phyloP scores from a whole-genome alignment of 208 protist species.

The Endotrypanum monterogeii region DNA sequence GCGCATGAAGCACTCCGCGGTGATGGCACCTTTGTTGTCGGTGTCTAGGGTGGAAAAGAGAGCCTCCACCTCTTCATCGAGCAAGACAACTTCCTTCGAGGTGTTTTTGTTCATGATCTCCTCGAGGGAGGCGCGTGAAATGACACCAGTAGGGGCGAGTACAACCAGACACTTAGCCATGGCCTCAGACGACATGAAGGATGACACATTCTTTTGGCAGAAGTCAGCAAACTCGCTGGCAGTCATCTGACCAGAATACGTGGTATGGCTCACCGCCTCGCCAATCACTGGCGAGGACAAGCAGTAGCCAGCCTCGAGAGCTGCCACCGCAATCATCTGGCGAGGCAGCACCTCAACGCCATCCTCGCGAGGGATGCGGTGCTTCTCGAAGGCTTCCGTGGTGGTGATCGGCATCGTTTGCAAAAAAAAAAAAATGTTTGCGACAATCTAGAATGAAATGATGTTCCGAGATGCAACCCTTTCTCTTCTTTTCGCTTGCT shows the following conservation, averaged over 20 bases:
- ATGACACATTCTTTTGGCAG: conserved; percentile 62
- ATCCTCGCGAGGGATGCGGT: conserved; percentile 65
- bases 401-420: conserved; percentile 60
- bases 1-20: conserved; percentile 71
- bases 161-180: conserved; percentile 78
- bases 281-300: conserved; percentile 59
- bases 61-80: conserved; percentile 74
- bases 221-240: conserved; percentile 65
- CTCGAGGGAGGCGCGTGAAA: conserved; percentile 80
- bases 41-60: conserved; percentile 76
- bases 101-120: conserved; percentile 52
- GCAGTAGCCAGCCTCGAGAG: conserved; percentile 79
- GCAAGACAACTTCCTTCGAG: conserved; percentile 45
- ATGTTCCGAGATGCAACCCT: background rate
- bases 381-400: conserved; percentile 70
- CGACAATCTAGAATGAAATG: conserved; percentile 1
- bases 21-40: conserved; percentile 73
- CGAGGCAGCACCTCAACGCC: conserved; percentile 65
- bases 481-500: background rate
- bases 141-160: conserved; percentile 63
- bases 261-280: conserved; percentile 48
- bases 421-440: background rate
- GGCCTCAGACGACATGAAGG: conserved; percentile 43
- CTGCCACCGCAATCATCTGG: conserved; percentile 66
- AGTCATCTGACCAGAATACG: conserved; percentile 76